These are phyloP conservation scores for Aspergillus tubingensis DNA, from an alignment of 2,329 filamentous ascomycete genomes.

Conservation along the genomic window DNA sequence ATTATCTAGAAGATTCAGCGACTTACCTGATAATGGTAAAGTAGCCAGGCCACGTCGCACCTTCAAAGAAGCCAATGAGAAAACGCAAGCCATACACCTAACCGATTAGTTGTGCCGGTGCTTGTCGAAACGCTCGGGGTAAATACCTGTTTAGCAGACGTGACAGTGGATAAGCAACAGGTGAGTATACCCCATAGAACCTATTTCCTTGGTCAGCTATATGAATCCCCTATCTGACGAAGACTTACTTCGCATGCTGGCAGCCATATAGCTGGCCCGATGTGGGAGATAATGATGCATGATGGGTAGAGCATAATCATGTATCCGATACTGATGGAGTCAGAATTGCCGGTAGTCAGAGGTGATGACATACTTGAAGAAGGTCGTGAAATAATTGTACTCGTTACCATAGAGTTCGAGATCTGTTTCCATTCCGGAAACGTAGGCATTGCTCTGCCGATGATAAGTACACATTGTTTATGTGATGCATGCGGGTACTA, in stretches of 20 bases:
- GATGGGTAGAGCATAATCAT: slow-evolving; percentile 11
- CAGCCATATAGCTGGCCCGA: slow-evolving; percentile 6
- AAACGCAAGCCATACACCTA: slow-evolving; percentile 10
- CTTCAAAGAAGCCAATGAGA: slow-evolving; percentile 8
- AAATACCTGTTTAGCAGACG: slow-evolving; percentile 1
- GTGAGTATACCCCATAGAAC: slow-evolving; percentile 1
- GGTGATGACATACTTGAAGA: slow-evolving; percentile 2
- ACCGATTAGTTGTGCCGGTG: background rate
- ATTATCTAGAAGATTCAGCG: no score
- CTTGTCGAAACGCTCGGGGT: background rate
- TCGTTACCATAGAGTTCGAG: slow-evolving; percentile 10
- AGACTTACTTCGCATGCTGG: slow-evolving; percentile 1
- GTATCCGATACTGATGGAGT: slow-evolving; percentile 4
- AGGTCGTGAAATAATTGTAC: slow-evolving; percentile 11
- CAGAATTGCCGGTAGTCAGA: background rate
- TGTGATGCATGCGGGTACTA: background rate
- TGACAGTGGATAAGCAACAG: slow-evolving; percentile 3
- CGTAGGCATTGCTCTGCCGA: slow-evolving; percentile 11
- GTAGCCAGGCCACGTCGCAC: slow-evolving; percentile 7
- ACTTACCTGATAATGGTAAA: slow-evolving; percentile 11
- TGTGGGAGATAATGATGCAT: slow-evolving; percentile 4
- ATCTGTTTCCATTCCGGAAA: slow-evolving; percentile 11
- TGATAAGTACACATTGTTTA: background rate
- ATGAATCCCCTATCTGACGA: accelerated
- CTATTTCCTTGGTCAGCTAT: background rate